A percentile compares a stretch with the other conserved stretches of the same genome.
Conservation (phyloP, 257 asterid genomes). For the Ilex asprella region DNA sequence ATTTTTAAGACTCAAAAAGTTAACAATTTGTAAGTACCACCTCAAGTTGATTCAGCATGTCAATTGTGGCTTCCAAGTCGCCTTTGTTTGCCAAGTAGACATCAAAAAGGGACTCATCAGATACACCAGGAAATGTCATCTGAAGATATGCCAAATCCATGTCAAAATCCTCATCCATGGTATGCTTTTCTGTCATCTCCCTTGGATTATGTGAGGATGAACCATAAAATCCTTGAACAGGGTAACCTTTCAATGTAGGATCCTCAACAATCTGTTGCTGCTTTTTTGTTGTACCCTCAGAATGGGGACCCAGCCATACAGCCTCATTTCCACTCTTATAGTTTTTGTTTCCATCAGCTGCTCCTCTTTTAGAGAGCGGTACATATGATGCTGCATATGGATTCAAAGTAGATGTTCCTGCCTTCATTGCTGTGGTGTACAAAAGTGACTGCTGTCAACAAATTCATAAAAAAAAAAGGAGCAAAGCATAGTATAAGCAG, state of each 20-base stretch:
- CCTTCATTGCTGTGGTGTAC: constrained; percentile 53
- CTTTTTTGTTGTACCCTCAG: constrained; percentile 22
- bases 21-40: constrained; percentile 22
- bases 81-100: constrained; percentile 54
- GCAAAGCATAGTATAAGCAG: no score
- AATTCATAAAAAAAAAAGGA: neutral
- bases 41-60: constrained; percentile 80
- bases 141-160: constrained; percentile 67
- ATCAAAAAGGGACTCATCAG: constrained; percentile 66
- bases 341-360: constrained; percentile 26
- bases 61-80: constrained; percentile 65
- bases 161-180: constrained; percentile 28
- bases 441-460: constrained; percentile 12
- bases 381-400: constrained; percentile 78
- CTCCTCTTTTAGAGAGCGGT: constrained; percentile 60
- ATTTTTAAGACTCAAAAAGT: neutral
- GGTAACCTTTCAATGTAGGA: constrained; percentile 27
- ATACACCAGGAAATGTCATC: constrained; percentile 67
- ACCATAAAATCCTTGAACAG: constrained; percentile 34
- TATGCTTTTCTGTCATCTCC: constrained; percentile 29
- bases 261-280: constrained; percentile 22
- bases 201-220: constrained; percentile 40
- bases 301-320: constrained; percentile 33
- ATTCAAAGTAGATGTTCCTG: constrained; percentile 57
- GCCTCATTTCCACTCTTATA: constrained; percentile 22